Base-by-base conservation (phyloP, 164 flowering plant genomes). In the Stephania yunnanensis region DNA sequence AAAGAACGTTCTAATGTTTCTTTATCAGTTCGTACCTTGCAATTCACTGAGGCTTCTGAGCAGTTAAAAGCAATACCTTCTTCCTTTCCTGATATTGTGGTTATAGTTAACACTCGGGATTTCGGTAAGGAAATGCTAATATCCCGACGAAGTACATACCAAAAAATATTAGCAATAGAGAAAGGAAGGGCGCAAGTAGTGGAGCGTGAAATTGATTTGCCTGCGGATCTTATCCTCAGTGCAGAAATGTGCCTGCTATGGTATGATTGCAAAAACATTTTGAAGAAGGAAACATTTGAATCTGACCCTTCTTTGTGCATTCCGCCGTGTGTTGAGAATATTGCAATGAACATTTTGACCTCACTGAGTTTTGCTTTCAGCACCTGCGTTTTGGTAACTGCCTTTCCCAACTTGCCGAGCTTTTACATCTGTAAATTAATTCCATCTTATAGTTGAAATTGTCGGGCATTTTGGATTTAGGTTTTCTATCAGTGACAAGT, bases 71-170 rank as follows among this genome's bases (percentile, higher is more conserved):
- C 81, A 69, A 67, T 70, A 73, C 76, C 46, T 73, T 65, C 78
- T 58, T 78, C 86, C 69, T 81, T 22, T 72, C 90, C 85, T 63
- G 86, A 84, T 31, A 74, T 71, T 30, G 64, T 92, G 48, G 81
- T 93, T 79, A 79, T 95, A 75, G 87, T 91, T 71, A 95, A 95
- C 78, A 93, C 99, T 70, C 85, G 84, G 78, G 87, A 81, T 79
- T 78, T 80, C 77, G 88, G 84, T 50, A 88, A 87, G 84, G 97
- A 91, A 81, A 87, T 92, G 97, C 82, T 93, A 74, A 82, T 92
- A 75, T 93, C 94, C 48, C 84, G 97, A 80, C 89, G 94, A 86
- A 88, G 92, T 82, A 85, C 98, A 61, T 95, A 93, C 80, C 97
- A 92, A 76, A 88, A 75, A 76, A 85, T 95, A 80, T 92, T 95